phyloP scores from a whole-genome alignment of 2,329 filamentous ascomycete genomes.

The Sporothrix sp. region DNA sequence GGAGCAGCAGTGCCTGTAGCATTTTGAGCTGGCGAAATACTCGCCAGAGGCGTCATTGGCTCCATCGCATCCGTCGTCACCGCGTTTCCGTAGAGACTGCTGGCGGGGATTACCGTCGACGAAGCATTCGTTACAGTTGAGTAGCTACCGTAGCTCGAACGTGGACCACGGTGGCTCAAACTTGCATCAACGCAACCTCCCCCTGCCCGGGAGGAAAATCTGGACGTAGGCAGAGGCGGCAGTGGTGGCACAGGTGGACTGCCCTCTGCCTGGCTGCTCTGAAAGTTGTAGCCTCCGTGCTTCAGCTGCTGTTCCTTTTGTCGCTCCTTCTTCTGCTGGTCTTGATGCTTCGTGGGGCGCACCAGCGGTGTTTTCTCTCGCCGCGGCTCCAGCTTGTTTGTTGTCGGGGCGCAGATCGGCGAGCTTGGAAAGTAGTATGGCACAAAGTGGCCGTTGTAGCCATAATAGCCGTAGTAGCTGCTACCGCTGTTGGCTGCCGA shows the following conservation, averaged over 20 bases:
- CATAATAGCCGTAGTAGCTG: not conserved
- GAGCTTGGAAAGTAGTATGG: conserved; percentile 27
- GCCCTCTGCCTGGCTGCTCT: not conserved
- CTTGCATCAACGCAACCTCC: not conserved
- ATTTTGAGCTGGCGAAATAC: not conserved
- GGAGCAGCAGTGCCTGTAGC: not conserved
- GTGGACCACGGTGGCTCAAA: not conserved
- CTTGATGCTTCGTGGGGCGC: not conserved
- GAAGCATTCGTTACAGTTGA: conserved; percentile 3
- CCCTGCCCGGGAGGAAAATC: not conserved
- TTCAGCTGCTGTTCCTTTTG: not conserved
- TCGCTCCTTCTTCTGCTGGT: not conserved
- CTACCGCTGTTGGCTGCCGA: conserved; percentile 1
- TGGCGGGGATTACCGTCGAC: not conserved
- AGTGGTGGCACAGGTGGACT: not conserved
- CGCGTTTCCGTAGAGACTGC: conserved; percentile 10
- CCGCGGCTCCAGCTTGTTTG: conserved; percentile 27
- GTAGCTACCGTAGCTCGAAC: conserved; percentile 13
- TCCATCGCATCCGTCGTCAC: conserved; percentile 12
- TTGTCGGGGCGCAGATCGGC: conserved; percentile 29
- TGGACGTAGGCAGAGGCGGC: not conserved
- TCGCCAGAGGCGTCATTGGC: conserved; percentile 5
- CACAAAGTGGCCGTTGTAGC: conserved; percentile 1
- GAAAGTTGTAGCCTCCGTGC: conserved; percentile 11
- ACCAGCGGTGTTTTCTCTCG: conserved; percentile 18